phyloP scores from a whole-genome alignment of 1,284 basidiomycete species.

The Leccinum holopus region DNA sequence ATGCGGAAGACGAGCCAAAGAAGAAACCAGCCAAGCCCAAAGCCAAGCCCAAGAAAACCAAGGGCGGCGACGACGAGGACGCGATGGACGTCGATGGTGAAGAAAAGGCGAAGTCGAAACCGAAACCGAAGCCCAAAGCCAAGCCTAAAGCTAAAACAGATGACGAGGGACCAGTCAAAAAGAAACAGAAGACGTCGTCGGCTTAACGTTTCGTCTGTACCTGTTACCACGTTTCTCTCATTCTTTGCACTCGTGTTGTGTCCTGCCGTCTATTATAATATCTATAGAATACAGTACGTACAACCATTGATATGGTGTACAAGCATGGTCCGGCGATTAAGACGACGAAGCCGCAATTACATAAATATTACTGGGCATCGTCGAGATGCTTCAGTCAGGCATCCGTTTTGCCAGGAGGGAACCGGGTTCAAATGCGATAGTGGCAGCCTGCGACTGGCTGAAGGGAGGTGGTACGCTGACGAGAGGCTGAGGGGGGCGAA shows the following conservation, averaged over 20 bases:
- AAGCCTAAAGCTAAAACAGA: conserved; percentile 43
- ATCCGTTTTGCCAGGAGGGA: conserved; percentile 57
- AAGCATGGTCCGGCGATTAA: conserved; percentile 7
- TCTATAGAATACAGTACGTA: conserved; percentile 27
- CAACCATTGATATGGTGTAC: conserved; percentile 21
- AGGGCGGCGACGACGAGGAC: conserved; percentile 35
- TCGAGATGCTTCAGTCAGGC: conserved; percentile 10
- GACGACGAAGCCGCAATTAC: conserved; percentile 4
- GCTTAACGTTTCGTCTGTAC: conserved; percentile 19
- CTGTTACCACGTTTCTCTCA: background rate
- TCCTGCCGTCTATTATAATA: conserved; percentile 21
- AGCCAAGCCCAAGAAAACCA: conserved; percentile 42
- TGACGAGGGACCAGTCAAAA: conserved; percentile 63
- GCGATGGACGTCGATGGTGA: conserved; percentile 43
- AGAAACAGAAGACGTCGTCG: conserved; percentile 58
- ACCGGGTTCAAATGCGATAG: conserved; percentile 60
- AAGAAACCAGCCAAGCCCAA: conserved; percentile 42
- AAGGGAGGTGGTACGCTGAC: conserved; percentile 36
- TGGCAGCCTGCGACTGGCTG: conserved; percentile 31
- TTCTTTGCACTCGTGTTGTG: conserved; percentile 1
- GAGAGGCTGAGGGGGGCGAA: conserved; percentile 34
- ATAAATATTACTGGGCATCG: background rate
- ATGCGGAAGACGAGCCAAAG: conserved; percentile 48
- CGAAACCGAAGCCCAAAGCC: conserved; percentile 48
- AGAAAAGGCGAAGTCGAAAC: conserved; percentile 39